Conservation (phyloP, 768 basidiomycete genomes). For the Tricholoma furcatifolium region DNA sequence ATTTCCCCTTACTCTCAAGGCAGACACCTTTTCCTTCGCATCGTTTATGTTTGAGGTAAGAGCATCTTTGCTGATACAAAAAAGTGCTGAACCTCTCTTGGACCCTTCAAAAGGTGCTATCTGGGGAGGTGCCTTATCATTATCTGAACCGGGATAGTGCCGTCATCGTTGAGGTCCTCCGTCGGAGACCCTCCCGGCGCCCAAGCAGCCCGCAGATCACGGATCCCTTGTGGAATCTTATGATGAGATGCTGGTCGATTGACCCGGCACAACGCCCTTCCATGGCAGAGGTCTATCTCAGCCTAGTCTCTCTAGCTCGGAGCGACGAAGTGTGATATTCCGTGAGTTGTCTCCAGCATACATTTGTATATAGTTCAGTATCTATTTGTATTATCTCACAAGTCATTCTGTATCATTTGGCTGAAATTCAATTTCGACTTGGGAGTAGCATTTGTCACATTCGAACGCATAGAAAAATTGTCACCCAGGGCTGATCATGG, state of each 20-base stretch:
- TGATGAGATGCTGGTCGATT: slow-evolving; percentile 8
- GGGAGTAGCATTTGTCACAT: no score
- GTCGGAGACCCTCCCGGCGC: slow-evolving; percentile 10
- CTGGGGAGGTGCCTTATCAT: slow-evolving; percentile 13
- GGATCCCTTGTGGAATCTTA: slow-evolving; percentile 15
- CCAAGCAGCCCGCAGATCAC: slow-evolving; percentile 11
- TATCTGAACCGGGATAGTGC: slow-evolving; percentile 15
- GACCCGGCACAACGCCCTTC: slow-evolving; percentile 13
- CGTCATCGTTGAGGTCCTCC: slow-evolving; percentile 16
- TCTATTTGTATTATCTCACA: no score
- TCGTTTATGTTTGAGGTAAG: slow-evolving; percentile 16
- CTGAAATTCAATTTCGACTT: no score
- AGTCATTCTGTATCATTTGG: no score
- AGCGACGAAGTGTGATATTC: no score
- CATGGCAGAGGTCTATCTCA: slow-evolving; percentile 11
- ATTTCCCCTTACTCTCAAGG: slow-evolving; percentile 11
- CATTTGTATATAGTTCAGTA: no score
- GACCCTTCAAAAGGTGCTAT: slow-evolving; percentile 6
- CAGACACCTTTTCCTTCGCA: slow-evolving; percentile 17
- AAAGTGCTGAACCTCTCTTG: neutral
- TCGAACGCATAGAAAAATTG: no score
- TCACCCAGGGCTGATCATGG: no score
- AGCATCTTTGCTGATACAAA: neutral
- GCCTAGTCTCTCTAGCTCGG: neutral
- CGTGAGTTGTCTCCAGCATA: no score